Evolutionary conservation across 176 grass and related monocot genomes (phyloP).

Genomic region (Aegilops umbellulata): DNA sequence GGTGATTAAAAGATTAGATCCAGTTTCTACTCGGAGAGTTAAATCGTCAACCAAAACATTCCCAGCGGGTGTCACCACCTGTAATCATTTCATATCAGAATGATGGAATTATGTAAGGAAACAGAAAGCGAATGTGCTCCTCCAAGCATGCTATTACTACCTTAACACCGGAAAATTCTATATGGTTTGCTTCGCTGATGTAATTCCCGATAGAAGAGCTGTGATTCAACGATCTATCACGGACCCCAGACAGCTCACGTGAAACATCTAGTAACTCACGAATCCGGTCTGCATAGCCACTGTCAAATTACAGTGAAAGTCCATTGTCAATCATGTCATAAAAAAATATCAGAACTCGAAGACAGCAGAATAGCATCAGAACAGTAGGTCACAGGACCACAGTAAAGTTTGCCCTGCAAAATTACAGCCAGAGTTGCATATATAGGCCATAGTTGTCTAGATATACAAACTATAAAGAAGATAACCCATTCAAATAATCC

Average conservation of each 20-base stretch:
- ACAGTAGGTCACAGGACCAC: not conserved
- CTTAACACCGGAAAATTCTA: constrained; percentile 92
- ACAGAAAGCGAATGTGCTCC: constrained; percentile 9
- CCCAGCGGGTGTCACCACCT: constrained; percentile 95
- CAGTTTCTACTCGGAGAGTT: constrained; percentile 81
- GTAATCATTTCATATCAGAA: constrained; percentile 45
- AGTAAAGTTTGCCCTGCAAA: constrained; percentile 14
- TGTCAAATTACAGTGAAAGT: constrained; percentile 53
- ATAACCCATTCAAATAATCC: not conserved
- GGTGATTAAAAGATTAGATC: constrained; percentile 98
- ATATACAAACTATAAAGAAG: not conserved
- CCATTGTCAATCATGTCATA: not conserved
- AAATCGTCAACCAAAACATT: constrained; percentile 93
- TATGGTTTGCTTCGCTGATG: constrained; percentile 90
- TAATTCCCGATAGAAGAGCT: constrained; percentile 71
- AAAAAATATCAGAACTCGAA: constrained; percentile 18
- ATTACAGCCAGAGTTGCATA: not conserved
- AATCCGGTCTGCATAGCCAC: constrained; percentile 98
- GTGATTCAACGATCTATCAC: constrained; percentile 53
- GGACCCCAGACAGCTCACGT: constrained; percentile 60
- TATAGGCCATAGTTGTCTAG: constrained; percentile 1
- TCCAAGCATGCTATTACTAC: constrained; percentile 60
- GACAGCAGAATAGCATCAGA: not conserved
- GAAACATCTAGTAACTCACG: constrained; percentile 84
- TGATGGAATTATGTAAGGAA: constrained; percentile 9